Base-by-base conservation (phyloP, 352 stramenopile genomes). In the Discostella stelligera region DNA sequence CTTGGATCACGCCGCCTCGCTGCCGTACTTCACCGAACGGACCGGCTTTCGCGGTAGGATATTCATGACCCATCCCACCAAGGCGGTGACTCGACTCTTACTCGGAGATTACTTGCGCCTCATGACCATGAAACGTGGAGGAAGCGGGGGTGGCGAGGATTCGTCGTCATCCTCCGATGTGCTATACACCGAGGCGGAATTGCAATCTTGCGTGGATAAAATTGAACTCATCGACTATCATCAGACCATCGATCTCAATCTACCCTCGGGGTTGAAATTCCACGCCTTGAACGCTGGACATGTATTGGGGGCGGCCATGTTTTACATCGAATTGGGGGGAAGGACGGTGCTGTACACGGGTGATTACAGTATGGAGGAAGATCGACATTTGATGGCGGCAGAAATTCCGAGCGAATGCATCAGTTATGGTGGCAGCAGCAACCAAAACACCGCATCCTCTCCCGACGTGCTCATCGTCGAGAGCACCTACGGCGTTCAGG, bases 31-130 rank as follows among this genome's bases (percentile, higher is more conserved):
- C 58, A 99, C 97, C 0, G 97, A 99, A 84, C 97, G 98, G 81
- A 99, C 97, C 16, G 95, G 96, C 64, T 99, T 99, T 72, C 97
- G 96, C 65, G 97, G 96, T 25, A 89, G 88, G 14, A 97, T 99
- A 59, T 99, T 99, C 87, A 99, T 99, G 96, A 99, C 98, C 37
- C 96, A 99, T 86, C 95, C 97, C 18, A 99, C 98, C 13, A 98
- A 98, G 78, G 97, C 97, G 14, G 97, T 99, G 14, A 97, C 99
- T 89, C 91, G 98, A 67, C 94, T 99, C 77, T 93, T 99, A 78
- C 87, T 99, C 62, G 95, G 94, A 8, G 97, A 99, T 84, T 98
- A 98, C 77, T 72, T 98, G 21, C 91, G 96, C 25, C 89, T 99
- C 3, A 95, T 96, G 61, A 63, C 77, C 61, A 90, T 90, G 79